Evolutionary conservation across 2,329 filamentous ascomycete species (phyloP), one percentile per base, ranked within the genome.

Genomic region (Apiospora koreana): DNA sequence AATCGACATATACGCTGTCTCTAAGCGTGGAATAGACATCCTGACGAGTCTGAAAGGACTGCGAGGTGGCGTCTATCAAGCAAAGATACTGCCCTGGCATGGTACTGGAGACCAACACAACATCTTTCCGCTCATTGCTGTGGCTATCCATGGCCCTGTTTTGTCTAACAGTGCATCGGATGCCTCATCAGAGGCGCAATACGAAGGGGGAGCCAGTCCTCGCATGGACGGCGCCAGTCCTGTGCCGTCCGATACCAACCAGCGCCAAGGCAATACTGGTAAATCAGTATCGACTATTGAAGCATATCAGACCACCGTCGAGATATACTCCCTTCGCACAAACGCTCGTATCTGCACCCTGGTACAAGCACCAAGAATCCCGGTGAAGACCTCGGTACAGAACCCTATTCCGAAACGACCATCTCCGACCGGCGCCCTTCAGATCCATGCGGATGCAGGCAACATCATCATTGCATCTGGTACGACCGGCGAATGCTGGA

Each of bases 311-410:
- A 98, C 95, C 0, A 92, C 92, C 0, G 94, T 97, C 7, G 94
- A 98, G 75, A 85, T 98, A 0, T 97, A 95, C 80, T 98, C 95
- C 0, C 83, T 98, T 71, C 90, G 88, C 75, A 93, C 91, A n/a
- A 91, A 91, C 75, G 86, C 88, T 72, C 88, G 89, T 69, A 82
- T 98, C 69, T 88, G 91, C 35, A 92, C 93, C 0, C 84, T 98
- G 10, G 91, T 97, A 71, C 88, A 91, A 75, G 90, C 92, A 58
- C 88, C 93, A 67, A 85, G 89, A 78, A 84, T 89, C 69, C 83
- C 89, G 65, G 80, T 93, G 75, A 85, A 87, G 76, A 83, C 88
- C 71, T 83, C 91, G 46, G 81, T 90, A 41, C 85, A 86, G 0
- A 89, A 91, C 81, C 86, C 89, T 7, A 82, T 91, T 28, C 92